Evolutionary conservation across 2,329 filamentous ascomycete species (phyloP).

Genomic region (Emergomyces pasteurianus): DNA sequence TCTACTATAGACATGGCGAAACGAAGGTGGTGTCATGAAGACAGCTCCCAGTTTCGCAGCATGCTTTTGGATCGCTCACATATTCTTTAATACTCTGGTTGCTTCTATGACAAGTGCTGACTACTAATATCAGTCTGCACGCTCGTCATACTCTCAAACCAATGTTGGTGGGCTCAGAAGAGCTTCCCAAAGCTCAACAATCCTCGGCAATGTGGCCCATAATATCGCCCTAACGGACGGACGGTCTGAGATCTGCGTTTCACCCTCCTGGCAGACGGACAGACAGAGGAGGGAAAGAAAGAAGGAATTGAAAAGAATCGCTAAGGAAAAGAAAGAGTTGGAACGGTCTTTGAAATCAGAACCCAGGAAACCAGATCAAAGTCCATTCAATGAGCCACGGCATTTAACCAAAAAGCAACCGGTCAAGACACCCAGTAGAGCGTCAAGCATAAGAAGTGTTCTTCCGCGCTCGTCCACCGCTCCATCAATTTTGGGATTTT

Average conservation of each 20-base stretch:
- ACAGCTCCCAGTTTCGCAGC: background rate
- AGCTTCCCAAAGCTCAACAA: background rate
- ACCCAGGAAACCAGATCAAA: slow-evolving; percentile 1
- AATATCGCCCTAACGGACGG: background rate
- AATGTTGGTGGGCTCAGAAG: background rate
- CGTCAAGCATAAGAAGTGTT: slow-evolving; percentile 9
- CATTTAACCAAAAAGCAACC: slow-evolving; percentile 10
- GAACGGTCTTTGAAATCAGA: slow-evolving; percentile 8
- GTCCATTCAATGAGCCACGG: slow-evolving; percentile 6
- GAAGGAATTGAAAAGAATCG: slow-evolving; percentile 9
- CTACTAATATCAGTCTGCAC: background rate
- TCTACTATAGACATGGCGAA: background rate
- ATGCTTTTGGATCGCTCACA: background rate
- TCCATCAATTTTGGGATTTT: slow-evolving; percentile 9
- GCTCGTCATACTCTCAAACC: background rate
- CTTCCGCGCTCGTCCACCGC: slow-evolving; percentile 8
- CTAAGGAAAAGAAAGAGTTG: slow-evolving; percentile 11
- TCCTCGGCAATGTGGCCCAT: background rate
- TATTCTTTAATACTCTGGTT: background rate
- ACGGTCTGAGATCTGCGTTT: slow-evolving; percentile 11
- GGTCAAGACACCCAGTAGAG: slow-evolving; percentile 7
- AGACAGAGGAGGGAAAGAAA: slow-evolving; percentile 9
- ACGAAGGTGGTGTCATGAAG: background rate
- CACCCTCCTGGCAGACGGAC: slow-evolving; percentile 10
- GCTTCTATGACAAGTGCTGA: background rate